Conservation (phyloP, 1,284 basidiomycete species). For the Ganoderma multipileum region DNA sequence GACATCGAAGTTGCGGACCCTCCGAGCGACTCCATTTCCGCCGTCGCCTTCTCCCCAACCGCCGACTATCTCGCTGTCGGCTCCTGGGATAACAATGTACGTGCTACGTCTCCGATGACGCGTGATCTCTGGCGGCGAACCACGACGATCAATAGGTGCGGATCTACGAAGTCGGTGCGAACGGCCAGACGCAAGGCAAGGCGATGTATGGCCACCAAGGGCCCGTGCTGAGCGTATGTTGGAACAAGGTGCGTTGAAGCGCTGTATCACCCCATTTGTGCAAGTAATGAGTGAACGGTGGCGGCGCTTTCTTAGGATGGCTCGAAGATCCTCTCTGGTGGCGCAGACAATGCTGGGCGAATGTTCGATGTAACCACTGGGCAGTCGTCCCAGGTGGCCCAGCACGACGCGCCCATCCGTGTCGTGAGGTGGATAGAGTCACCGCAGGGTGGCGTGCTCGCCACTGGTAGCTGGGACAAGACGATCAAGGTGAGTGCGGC, state of each 20-base stretch:
- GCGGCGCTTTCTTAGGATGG: slow-evolving; percentile 62
- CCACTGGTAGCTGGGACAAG: slow-evolving; percentile 93
- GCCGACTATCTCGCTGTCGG: slow-evolving; percentile 79
- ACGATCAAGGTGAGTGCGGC: slow-evolving; percentile 71
- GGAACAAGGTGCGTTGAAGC: slow-evolving; percentile 67
- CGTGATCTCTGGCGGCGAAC: not conserved
- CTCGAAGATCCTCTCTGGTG: slow-evolving; percentile 84
- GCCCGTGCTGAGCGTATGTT: slow-evolving; percentile 83
- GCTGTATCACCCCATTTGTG: not conserved
- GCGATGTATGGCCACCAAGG: slow-evolving; percentile 86
- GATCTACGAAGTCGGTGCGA: slow-evolving; percentile 65
- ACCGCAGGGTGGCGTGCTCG: slow-evolving; percentile 72
- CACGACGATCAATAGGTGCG: slow-evolving; percentile 50
- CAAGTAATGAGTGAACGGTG: not conserved
- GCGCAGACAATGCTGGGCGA: slow-evolving; percentile 84
- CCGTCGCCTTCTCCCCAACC: slow-evolving; percentile 67
- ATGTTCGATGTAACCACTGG: slow-evolving; percentile 85
- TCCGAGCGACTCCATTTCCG: slow-evolving; percentile 78
- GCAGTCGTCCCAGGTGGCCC: slow-evolving; percentile 77
- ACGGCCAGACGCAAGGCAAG: slow-evolving; percentile 74
- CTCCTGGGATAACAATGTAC: slow-evolving; percentile 82
- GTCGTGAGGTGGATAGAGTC: slow-evolving; percentile 80
- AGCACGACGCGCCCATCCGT: slow-evolving; percentile 86
- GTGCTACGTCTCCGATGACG: slow-evolving; percentile 28
- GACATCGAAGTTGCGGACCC: slow-evolving; percentile 81